Base-by-base conservation (phyloP, 306 rosid species). In the Quercus glauca region DNA sequence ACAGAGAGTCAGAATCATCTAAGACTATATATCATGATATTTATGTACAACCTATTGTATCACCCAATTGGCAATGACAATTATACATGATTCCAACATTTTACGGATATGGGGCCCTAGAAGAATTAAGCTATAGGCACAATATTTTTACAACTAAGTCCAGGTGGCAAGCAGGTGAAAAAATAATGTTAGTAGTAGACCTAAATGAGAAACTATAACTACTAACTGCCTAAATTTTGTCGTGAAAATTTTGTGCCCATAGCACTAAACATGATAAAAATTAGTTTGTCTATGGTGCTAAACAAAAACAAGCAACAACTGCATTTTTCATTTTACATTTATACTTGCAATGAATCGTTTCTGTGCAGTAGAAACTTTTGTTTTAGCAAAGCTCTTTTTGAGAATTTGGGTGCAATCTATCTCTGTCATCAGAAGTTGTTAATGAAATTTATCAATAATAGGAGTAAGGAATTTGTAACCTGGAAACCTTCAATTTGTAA, bases 281-380 rank as follows among this genome's bases (percentile, higher is more conserved):
- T 43, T 88, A 89, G 88, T 79, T 49, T 6, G 23, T 79, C 5
- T 83, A 74, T 75, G 74, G 76, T 55, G 78, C 73, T 21, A 87
- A 88, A 61, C 80, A 60, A 76, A 83, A 88, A 77, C 81, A 73
- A 73, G 81, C 77, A 20, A 57, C 83, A 76, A 74, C 55, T 86
- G 83, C 85, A 76, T 84, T 65, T 69, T 78, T 52, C 8, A 29
- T 33, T 70, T 51, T 61, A 53, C 33, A 10, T 45, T 71, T 31
- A 73, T 18, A 64, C 9, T 75, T 68, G 31, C 70, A 29, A 13
- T 29, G 69, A 63, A 28, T 28, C 18, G 31, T 19, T 35, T 68
- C 19, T 68, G 6, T 29, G 43, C 71, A 17, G 71, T 65, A 33
- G 14, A 67, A 35, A 25, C 15, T 67, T 33, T 19, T 19, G 26